Base-by-base conservation (phyloP, 1,139 yeast genomes). In the Pichia inconspicua region DNA sequence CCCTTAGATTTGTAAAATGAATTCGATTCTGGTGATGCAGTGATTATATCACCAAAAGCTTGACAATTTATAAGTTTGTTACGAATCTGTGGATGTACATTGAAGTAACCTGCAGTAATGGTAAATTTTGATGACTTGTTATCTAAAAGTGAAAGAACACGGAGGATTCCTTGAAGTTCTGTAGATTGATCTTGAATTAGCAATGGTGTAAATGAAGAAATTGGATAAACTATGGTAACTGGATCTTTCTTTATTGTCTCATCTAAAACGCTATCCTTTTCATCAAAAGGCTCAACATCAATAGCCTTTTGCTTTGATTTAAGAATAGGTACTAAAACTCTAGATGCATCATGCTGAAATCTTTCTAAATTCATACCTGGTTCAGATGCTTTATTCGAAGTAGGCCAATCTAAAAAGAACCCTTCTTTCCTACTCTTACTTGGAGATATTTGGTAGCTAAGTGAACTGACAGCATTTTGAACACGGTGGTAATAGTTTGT, bases 41-140 rank as follows among this genome's bases (percentile, higher is more conserved):
- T 87, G 41, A 92, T 84, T 6, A 92, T 84, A 1, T 74, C 69
- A 1, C 95, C 96, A 3, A 55, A 48, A 0, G 94, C 83, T 30
- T 72, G 71, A 0, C 89, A 77, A 42, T 70, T 69, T 39, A 88
- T 64, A 42, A 92, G 70, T 41, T 75, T 72, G n/a, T 71, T 67
- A 58, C 79, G 80, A 51, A 86, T 83, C 42, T 80, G 80, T 0
- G 95, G 88, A 44, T 84, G 78, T 78, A 92, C 84, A 64, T 92
- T 94, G 71, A 92, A 94, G 65, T 92, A 92, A 1, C 99, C 99
- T 0, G 98, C 97, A 0, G 98, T 94, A 58, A 92, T 83, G 59
- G 87, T 77, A 95, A 96, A 92, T 50, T 74, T 74, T 45, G 82
- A 75, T 27, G 69, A 62, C 4, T 78, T 73, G 49, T 75, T 74